A percentile compares a stretch with the other conserved stretches of the same genome.
These are phyloP conservation scores for Coccinonectria pachysandricola DNA, from an alignment of 2,329 filamentous ascomycete genomes.

Conservation along the genomic window DNA sequence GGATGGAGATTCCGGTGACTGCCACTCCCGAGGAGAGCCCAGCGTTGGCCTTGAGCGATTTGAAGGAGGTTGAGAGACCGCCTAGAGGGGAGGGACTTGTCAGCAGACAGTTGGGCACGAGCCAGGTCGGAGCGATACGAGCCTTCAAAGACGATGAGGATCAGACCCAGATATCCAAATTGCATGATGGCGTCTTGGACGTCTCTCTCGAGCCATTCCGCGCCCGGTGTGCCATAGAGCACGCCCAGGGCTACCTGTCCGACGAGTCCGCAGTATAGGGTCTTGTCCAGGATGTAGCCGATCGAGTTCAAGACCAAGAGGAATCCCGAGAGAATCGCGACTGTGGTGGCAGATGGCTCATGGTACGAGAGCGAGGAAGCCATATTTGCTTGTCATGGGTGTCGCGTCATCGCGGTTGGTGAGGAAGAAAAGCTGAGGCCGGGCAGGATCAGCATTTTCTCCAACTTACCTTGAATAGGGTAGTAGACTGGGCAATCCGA, in stretches of 20 bases:
- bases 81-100: no score
- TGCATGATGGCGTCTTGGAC: conserved; percentile 48
- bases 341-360: conserved; percentile 48
- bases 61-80: conserved; percentile 34
- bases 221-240: conserved; percentile 58
- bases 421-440: no score
- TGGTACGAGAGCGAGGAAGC: conserved; percentile 41
- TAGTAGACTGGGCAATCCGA: no score
- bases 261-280: conserved; percentile 59
- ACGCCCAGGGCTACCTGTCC: conserved; percentile 64
- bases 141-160: conserved; percentile 64
- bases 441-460: no score
- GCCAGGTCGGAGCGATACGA: no score
- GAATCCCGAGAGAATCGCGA: conserved; percentile 53
- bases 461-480: no score
- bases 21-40: conserved; percentile 52
- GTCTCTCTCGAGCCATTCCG: conserved; percentile 43
- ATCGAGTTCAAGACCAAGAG: conserved; percentile 50
- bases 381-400: no score
- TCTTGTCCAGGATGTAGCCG: conserved; percentile 45
- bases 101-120: no score
- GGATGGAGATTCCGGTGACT: conserved; percentile 51
- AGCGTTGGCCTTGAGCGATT: conserved; percentile 46
- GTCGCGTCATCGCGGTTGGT: no score
- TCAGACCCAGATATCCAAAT: conserved; percentile 63